phyloP scores from a whole-genome alignment of 2,329 filamentous ascomycete genomes.

The Venturia carpophila region DNA sequence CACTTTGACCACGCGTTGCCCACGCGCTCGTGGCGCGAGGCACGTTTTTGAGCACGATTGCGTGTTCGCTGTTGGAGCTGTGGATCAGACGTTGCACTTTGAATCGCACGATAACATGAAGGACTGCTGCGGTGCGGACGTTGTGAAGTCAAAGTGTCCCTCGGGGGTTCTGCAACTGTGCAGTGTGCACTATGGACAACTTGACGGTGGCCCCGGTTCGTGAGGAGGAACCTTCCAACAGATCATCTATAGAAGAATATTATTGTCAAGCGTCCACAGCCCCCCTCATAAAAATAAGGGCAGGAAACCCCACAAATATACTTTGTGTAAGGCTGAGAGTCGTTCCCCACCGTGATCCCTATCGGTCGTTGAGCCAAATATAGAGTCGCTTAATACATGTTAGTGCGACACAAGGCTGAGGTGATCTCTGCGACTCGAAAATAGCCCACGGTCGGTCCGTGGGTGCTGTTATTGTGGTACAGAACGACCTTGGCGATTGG shows the following conservation, averaged over 20 bases:
- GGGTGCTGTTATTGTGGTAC: no score
- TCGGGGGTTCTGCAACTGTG: no score
- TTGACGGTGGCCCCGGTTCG: background rate
- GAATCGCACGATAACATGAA: no score
- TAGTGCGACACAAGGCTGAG: background rate
- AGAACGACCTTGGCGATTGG: background rate
- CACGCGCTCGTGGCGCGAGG: no score
- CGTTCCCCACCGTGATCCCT: background rate
- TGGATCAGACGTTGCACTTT: background rate
- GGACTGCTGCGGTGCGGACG: no score
- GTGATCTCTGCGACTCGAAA: background rate
- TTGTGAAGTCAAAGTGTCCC: no score
- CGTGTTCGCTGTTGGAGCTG: background rate
- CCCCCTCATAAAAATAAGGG: background rate
- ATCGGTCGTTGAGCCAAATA: background rate
- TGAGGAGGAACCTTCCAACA: background rate
- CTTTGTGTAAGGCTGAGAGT: background rate
- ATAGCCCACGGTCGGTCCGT: background rate
- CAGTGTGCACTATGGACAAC: no score
- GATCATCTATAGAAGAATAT: background rate
- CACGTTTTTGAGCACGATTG: background rate
- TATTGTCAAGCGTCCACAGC: background rate
- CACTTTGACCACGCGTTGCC: background rate
- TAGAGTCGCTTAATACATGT: background rate
- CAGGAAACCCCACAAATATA: no score